Conservation (phyloP, 1,139 yeast species). For the Sugiyamaella xylanicola region DNA sequence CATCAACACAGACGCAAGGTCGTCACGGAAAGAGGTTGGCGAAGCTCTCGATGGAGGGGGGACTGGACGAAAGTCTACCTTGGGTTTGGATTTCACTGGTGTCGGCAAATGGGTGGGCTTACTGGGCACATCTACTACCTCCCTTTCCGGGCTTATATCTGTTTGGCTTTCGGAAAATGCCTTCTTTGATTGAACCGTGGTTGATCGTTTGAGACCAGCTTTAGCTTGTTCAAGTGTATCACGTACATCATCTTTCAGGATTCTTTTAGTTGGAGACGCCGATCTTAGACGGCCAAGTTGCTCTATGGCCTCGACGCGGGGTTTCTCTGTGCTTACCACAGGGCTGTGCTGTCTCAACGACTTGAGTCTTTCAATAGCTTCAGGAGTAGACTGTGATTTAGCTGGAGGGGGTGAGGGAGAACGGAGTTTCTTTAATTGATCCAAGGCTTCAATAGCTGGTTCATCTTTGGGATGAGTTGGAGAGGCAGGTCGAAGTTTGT, state of each 20-base stretch:
- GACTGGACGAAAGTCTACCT: not conserved
- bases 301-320: slow-evolving; percentile 17
- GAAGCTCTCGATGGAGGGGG: slow-evolving; percentile 9
- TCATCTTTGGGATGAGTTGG: slow-evolving; percentile 23
- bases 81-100: not conserved
- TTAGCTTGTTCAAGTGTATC: slow-evolving; percentile 30
- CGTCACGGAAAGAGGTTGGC: slow-evolving; percentile 24
- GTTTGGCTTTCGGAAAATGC: not conserved
- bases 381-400: slow-evolving; percentile 15
- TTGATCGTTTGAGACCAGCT: slow-evolving; percentile 30
- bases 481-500: slow-evolving; percentile 31
- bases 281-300: slow-evolving; percentile 33
- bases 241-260: slow-evolving; percentile 28
- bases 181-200: slow-evolving; percentile 27
- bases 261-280: slow-evolving; percentile 26
- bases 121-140: not conserved
- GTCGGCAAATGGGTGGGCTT: not conserved
- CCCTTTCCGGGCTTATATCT: not conserved
- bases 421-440: slow-evolving; percentile 30
- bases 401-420: slow-evolving; percentile 28
- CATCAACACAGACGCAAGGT: slow-evolving; percentile 26
- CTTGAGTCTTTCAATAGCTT: slow-evolving; percentile 26
- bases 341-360: slow-evolving; percentile 25
- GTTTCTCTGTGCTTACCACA: slow-evolving; percentile 20
- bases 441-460: slow-evolving; percentile 17